These are phyloP conservation scores for Podaxis rugospora DNA, from an alignment of 768 basidiomycete genomes.

Conservation along the genomic window DNA sequence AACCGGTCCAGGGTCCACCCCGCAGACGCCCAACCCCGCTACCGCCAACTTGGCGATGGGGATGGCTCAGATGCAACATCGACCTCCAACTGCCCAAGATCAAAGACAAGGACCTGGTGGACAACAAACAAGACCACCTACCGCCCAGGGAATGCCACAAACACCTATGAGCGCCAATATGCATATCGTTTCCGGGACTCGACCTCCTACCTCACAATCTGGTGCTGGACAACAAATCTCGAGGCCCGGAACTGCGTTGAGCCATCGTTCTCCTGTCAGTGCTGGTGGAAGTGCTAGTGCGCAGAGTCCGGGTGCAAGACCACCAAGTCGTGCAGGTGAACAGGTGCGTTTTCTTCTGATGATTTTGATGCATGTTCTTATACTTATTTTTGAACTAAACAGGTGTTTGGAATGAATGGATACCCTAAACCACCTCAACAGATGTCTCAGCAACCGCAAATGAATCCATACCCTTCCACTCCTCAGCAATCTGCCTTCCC, in stretches of 20 bases:
- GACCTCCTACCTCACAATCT: conserved; percentile 2
- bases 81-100: conserved; percentile 7
- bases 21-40: conserved; percentile 6
- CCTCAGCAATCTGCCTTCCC: background rate
- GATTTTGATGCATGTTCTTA: background rate
- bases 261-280: conserved; percentile 15
- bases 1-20: background rate
- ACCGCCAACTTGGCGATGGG: background rate
- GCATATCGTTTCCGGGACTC: background rate
- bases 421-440: conserved; percentile 11
- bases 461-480: conserved; percentile 3
- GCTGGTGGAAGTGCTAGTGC: conserved; percentile 9
- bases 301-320: conserved; percentile 12
- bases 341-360: conserved; percentile 6
- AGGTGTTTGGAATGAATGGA: conserved; percentile 11
- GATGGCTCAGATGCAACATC: conserved; percentile 7
- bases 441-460: background rate
- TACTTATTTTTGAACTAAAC: background rate
- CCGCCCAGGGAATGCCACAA: conserved; percentile 16
- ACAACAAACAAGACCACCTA: conserved; percentile 18
- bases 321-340: conserved; percentile 13
- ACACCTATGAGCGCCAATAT: background rate
- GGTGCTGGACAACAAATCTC: conserved; percentile 11
- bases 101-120: conserved; percentile 3
- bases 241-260: conserved; percentile 15